phyloP scores from a whole-genome alignment of 805 yeast species.

The Barnettozyma pratensis region DNA sequence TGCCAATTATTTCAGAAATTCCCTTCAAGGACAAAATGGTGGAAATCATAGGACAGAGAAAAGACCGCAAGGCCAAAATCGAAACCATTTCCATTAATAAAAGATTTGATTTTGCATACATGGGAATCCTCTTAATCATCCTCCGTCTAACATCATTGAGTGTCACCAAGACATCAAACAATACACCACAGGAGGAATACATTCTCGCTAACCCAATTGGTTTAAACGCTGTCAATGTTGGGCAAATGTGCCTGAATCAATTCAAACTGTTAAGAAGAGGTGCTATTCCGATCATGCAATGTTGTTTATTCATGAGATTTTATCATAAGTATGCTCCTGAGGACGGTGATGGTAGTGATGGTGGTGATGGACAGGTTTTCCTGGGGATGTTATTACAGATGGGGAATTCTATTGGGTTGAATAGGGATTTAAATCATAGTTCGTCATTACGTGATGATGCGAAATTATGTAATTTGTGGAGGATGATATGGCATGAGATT shows the following conservation, averaged over 20 bases:
- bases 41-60: constrained; percentile 13
- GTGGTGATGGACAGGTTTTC: constrained; percentile 52
- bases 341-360: constrained; percentile 52
- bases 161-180: constrained; percentile 15
- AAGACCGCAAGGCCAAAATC: constrained; percentile 7
- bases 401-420: constrained; percentile 52
- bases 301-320: constrained; percentile 44
- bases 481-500: constrained; percentile 56
- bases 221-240: constrained; percentile 39
- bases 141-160: constrained; percentile 20
- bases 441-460: constrained; percentile 20
- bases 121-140: constrained; percentile 19
- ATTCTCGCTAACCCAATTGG: constrained; percentile 43
- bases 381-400: constrained; percentile 48
- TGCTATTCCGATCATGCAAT: constrained; percentile 48
- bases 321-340: constrained; percentile 57
- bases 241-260: constrained; percentile 51
- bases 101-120: constrained; percentile 24
- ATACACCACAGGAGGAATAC: constrained; percentile 26
- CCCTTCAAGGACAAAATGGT: constrained; percentile 13
- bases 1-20: constrained; percentile 24
- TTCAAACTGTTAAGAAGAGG: constrained; percentile 45
- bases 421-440: constrained; percentile 46
- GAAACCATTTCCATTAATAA: constrained; percentile 11
- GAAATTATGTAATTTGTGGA: constrained; percentile 39